Evolutionary conservation across 2,329 filamentous ascomycete species (phyloP), one percentile per base, ranked within the genome.

Genomic region (Fusarium protoensiforme): DNA sequence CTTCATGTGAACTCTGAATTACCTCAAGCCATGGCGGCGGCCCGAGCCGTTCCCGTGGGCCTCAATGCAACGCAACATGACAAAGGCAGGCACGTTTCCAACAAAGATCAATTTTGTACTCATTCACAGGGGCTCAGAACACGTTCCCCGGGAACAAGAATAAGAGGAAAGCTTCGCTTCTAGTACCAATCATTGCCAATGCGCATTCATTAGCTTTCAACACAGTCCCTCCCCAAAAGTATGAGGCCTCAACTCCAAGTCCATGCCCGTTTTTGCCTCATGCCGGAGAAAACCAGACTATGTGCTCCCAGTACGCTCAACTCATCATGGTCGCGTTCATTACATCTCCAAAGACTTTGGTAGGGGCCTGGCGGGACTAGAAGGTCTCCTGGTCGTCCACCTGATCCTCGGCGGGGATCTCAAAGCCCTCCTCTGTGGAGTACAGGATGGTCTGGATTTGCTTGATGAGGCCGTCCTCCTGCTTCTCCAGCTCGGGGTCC

Each of bases 361-460:
- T 60, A 24, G 54, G 38, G 67, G 69, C 72, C 29, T 36, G 62
- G 54, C 39, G 54, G 61, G 54, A 57, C 78, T 84, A 94, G 79
- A 94, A 94, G 62, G 93, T 95, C 89, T 96, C 93, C 83, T 95
- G 92, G 81, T 95, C 93, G 74, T 92, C 92, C 67, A 90, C 90
- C 78, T 95, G 92, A 24, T 87, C 90, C 82, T 96, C 94, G 58
- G 92, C 91, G 7, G 95, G 95, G 78, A 98, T 97, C 87, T 97
- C 95, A 79, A 97, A 97, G 36, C 92, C 92, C 77, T 93, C 92
- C 88, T 99, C 96, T 71, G 96, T 99, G 71, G 95, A 98, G 88
- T 99, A 99, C 73, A 99, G 88, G 81, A 98, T 98, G 36, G 91
- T 92, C 86, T 99, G 96, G 83, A 99, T 98, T 82, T 96, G 92